Percentiles rank a stretch among this genome's conserved stretches.
Conservation (phyloP, 2,329 filamentous ascomycete genomes). For the Botrytis pseudocinerea region DNA sequence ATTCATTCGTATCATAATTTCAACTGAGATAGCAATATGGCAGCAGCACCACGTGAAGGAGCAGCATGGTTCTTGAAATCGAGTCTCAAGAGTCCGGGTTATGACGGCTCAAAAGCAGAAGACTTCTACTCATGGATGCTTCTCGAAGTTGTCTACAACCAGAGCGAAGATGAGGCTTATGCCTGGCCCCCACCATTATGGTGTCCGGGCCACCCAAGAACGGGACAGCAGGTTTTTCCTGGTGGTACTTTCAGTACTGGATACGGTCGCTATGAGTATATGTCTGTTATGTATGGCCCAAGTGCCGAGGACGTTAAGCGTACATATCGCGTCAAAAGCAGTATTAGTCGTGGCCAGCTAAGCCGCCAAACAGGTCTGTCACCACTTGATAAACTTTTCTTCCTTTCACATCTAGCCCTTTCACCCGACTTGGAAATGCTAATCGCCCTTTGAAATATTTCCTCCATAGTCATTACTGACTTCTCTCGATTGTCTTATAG, state of each 20-base stretch:
- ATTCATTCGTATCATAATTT: neutral
- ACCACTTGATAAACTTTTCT: too few relatives aligned
- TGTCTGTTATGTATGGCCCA: constrained; percentile 6
- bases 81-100: constrained; percentile 11
- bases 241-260: neutral
- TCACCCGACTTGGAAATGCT: too few relatives aligned
- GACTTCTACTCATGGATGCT: constrained; percentile 8
- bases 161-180: neutral
- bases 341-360: neutral
- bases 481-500: too few relatives aligned
- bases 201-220: neutral
- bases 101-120: constrained; percentile 4
- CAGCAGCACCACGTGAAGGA: constrained; percentile 7
- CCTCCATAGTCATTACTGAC: too few relatives aligned
- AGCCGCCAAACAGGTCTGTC: neutral
- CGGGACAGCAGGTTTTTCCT: neutral
- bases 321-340: constrained; percentile 4
- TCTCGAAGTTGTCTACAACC: constrained; percentile 10
- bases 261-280: constrained; percentile 2
- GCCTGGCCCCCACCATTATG: neutral
- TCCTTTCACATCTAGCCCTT: too few relatives aligned
- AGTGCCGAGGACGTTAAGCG: constrained; percentile 8
- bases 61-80: constrained; percentile 13
- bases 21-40: neutral
- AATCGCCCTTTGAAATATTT: too few relatives aligned